These are phyloP conservation scores for Oryza meyeriana DNA, from an alignment of 176 grass and related monocot genomes.

Conservation along the genomic window DNA sequence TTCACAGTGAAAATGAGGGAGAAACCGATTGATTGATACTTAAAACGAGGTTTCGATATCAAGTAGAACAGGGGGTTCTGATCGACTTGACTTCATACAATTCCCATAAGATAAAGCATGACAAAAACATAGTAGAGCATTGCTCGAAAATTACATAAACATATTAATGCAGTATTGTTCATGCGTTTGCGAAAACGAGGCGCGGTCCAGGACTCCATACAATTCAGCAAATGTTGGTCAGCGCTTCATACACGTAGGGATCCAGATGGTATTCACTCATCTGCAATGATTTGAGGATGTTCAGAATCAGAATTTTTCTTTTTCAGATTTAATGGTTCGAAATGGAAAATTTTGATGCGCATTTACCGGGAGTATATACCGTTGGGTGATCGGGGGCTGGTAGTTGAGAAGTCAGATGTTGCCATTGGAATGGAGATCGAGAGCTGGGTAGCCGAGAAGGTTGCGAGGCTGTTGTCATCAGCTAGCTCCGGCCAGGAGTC, in stretches of 20 bases:
- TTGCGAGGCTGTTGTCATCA: slow-evolving; percentile 43
- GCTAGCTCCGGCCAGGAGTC: slow-evolving; percentile 63
- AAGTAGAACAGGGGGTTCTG: neutral
- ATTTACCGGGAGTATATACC: slow-evolving; percentile 46
- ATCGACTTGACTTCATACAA: slow-evolving; percentile 7
- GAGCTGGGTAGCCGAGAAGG: slow-evolving; percentile 75
- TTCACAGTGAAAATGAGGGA: neutral
- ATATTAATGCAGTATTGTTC: neutral
- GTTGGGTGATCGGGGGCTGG: slow-evolving; percentile 55
- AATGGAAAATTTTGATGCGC: neutral
- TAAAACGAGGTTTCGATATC: neutral
- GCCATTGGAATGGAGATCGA: slow-evolving; percentile 85
- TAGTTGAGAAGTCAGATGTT: slow-evolving; percentile 68
- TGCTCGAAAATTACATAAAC: slow-evolving; percentile 9
- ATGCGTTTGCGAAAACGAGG: neutral
- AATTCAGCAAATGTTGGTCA: neutral
- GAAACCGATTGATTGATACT: neutral
- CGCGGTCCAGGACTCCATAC: slow-evolving; percentile 6
- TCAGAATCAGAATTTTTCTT: neutral
- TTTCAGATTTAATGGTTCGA: neutral
- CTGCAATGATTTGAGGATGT: slow-evolving; percentile 20
- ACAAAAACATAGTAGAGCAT: slow-evolving; percentile 15
- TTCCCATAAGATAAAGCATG: neutral
- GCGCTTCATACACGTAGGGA: neutral
- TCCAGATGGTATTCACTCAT: slow-evolving; percentile 32